Evolutionary conservation across 1,139 yeast species (phyloP).

Genomic region (Magnusiomyces magnusii): DNA sequence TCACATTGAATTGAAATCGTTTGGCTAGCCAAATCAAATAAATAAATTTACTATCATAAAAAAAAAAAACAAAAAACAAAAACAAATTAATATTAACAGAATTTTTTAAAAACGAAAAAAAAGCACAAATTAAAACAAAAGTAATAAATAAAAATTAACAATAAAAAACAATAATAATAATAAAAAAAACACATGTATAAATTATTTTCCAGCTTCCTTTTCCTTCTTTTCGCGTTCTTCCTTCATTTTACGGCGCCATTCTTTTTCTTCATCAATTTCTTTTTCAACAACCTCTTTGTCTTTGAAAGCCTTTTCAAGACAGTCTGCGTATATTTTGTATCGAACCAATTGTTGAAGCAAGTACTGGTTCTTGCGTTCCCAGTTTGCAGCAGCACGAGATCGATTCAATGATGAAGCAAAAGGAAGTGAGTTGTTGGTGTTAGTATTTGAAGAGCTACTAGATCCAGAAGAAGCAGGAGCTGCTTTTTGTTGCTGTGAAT

Average conservation of each 20-base stretch:
- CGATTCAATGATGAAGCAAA: slow-evolving; percentile 10
- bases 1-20: slow-evolving; percentile 30
- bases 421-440: neutral
- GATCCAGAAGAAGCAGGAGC: neutral
- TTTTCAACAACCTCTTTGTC: slow-evolving; percentile 12
- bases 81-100: neutral
- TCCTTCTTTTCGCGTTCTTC: neutral
- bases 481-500: slow-evolving; percentile 15
- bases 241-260: neutral
- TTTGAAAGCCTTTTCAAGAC: slow-evolving; percentile 23
- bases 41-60: too few species aligned
- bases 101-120: too few species aligned
- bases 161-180: neutral
- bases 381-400: slow-evolving; percentile 28
- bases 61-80: too few species aligned
- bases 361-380: slow-evolving; percentile 32
- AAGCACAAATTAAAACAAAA: neutral
- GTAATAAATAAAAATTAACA: neutral
- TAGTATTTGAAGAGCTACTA: neutral
- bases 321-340: slow-evolving; percentile 28
- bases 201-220: neutral
- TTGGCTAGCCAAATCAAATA: too few species aligned
- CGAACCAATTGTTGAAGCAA: slow-evolving; percentile 29
- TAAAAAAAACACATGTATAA: neutral
- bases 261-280: neutral